These are phyloP conservation scores for Kwoniella sp. DNA, from an alignment of 768 basidiomycete species.

Conservation along the genomic window DNA sequence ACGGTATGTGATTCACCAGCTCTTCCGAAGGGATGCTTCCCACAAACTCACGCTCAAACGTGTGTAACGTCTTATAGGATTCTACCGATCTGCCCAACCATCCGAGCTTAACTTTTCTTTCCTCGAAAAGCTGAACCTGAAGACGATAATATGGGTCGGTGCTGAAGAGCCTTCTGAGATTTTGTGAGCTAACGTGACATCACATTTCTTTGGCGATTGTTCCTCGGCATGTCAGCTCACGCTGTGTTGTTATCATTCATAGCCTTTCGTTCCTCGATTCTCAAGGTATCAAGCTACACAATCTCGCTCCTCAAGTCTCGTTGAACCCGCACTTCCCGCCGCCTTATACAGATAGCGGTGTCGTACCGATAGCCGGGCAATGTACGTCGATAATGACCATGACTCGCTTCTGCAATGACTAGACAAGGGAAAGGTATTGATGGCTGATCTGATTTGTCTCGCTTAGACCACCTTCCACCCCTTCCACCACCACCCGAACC, in stretches of 20 bases:
- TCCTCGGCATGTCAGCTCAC: constrained; percentile 6
- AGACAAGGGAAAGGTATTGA: constrained; percentile 9
- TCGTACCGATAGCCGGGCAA: constrained; percentile 44
- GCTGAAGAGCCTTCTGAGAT: constrained; percentile 55
- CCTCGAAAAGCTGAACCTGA: constrained; percentile 58
- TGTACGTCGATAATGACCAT: constrained; percentile 23
- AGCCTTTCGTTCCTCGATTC: constrained; percentile 52
- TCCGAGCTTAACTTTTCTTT: constrained; percentile 62
- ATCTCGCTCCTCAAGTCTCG: constrained; percentile 49
- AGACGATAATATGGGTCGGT: constrained; percentile 55
- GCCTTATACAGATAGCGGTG: constrained; percentile 43
- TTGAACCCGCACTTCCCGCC: constrained; percentile 53
- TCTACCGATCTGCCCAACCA: constrained; percentile 56
- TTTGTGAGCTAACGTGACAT: constrained; percentile 41
- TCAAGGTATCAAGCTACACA: constrained; percentile 52
- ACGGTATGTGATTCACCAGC: constrained; percentile 39
- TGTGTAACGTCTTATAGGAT: constrained; percentile 29
- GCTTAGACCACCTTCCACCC: constrained; percentile 49
- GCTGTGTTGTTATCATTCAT: neutral
- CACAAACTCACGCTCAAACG: neutral
- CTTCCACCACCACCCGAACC: constrained; percentile 54
- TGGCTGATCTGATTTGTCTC: neutral
- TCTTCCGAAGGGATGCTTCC: neutral
- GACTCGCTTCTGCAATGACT: constrained; percentile 11
- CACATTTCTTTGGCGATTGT: too few relatives aligned